Conservation (phyloP, 495 filamentous ascomycete species). For the Tuber umbilicatum region DNA sequence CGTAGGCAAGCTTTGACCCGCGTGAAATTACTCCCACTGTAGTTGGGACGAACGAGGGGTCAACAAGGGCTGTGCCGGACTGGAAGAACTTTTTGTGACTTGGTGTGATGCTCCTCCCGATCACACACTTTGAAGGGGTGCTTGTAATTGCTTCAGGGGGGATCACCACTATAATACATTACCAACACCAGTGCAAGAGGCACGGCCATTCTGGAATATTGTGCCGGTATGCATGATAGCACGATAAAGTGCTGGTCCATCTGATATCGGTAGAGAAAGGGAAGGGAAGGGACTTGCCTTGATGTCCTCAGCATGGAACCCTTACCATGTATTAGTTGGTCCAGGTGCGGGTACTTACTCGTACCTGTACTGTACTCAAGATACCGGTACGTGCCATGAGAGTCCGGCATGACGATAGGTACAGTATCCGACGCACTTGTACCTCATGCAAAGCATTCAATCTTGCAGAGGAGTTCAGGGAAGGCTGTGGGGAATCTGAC, state of each 20-base stretch:
- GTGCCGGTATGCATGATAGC: neutral
- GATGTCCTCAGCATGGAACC: neutral
- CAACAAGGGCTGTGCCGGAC: neutral
- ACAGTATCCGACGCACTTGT: neutral
- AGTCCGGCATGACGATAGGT: neutral
- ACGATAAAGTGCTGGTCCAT: neutral
- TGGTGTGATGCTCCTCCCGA: neutral
- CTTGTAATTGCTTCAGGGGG: neutral
- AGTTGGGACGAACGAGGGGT: neutral
- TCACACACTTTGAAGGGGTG: neutral
- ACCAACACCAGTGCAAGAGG: neutral
- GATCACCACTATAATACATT: neutral
- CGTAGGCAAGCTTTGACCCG: neutral
- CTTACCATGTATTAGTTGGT: neutral
- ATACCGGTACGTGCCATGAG: neutral
- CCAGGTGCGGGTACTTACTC: no score
- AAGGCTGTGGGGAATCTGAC: neutral
- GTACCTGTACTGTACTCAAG: neutral
- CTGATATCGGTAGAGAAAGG: neutral
- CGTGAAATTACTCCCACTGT: neutral
- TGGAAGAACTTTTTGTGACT: neutral
- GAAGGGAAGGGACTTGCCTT: neutral
- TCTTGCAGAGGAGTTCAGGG: neutral
- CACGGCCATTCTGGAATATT: neutral
- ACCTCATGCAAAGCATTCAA: neutral